These are phyloP conservation scores for Fusarium anthophilum DNA, from an alignment of 2,329 filamentous ascomycete genomes.

Conservation along the genomic window DNA sequence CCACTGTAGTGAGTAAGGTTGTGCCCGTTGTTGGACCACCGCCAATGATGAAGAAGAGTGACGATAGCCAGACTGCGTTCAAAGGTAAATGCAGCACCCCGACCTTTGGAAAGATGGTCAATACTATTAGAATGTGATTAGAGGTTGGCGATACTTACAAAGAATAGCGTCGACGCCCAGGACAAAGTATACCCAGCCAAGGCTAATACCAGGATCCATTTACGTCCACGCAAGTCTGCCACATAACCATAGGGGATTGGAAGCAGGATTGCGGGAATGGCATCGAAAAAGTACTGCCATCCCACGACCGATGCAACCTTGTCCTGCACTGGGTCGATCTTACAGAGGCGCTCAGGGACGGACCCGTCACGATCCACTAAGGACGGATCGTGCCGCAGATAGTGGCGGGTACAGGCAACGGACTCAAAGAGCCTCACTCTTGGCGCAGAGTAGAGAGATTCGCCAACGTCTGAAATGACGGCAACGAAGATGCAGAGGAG, in stretches of 20 bases:
- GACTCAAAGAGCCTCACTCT: slow-evolving; percentile 3
- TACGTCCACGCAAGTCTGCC: background rate
- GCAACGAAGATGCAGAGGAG: background rate
- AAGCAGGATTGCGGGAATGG: background rate
- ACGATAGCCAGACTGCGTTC: background rate
- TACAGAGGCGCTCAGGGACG: background rate
- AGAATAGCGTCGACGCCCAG: background rate
- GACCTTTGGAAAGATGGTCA: background rate
- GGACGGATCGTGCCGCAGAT: slow-evolving; percentile 1
- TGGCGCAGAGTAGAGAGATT: slow-evolving; percentile 2
- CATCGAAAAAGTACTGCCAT: slow-evolving; percentile 9
- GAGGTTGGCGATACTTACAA: background rate
- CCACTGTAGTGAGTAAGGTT: background rate
- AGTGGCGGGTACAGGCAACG: slow-evolving; percentile 2
- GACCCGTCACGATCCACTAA: background rate
- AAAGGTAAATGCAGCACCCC: background rate
- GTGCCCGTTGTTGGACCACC: background rate
- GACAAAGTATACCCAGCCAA: background rate
- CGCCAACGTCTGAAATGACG: background rate
- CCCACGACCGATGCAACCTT: background rate
- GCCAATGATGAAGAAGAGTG: background rate
- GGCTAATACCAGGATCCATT: background rate
- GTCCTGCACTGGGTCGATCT: background rate
- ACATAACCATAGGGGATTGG: background rate
- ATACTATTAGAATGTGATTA: background rate